Percentiles rank a stretch among this genome's conserved stretches.
phyloP scores from a whole-genome alignment of 768 basidiomycete genomes.

The Mycena vulgaris region DNA sequence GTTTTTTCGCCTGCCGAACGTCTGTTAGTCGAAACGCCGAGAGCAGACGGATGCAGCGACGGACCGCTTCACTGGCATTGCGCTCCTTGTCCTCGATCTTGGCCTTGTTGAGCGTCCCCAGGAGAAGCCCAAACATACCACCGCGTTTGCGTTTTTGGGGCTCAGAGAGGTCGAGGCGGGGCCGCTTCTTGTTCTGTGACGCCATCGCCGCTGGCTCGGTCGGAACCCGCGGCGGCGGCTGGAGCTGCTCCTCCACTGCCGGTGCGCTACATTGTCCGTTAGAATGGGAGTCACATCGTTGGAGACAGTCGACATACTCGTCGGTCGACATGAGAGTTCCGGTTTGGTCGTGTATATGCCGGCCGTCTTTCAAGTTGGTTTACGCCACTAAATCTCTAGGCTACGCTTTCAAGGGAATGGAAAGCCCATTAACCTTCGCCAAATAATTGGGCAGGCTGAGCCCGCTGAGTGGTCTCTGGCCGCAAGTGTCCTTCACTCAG shows the following conservation, averaged over 20 bases:
- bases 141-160: slow-evolving; percentile 83
- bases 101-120: slow-evolving; percentile 90
- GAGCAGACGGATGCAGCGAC: slow-evolving; percentile 34
- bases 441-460: too few relatives aligned
- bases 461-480: too few relatives aligned
- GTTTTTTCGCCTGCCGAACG: slow-evolving; percentile 80
- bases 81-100: slow-evolving; percentile 90
- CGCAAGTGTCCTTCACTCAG: too few relatives aligned
- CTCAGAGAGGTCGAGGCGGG: slow-evolving; percentile 77
- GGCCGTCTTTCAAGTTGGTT: too few relatives aligned
- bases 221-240: slow-evolving; percentile 41
- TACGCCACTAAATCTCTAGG: too few relatives aligned
- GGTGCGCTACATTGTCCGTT: slow-evolving; percentile 42
- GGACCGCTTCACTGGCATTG: slow-evolving; percentile 87
- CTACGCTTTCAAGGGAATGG: too few relatives aligned
- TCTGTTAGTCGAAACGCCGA: slow-evolving; percentile 10
- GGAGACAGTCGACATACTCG: slow-evolving; percentile 58
- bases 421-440: too few relatives aligned
- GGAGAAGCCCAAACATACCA: slow-evolving; percentile 87
- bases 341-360: background rate
- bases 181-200: slow-evolving; percentile 71
- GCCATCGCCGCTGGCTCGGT: slow-evolving; percentile 64
- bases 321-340: slow-evolving; percentile 62
- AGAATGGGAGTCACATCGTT: background rate
- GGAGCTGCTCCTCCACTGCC: slow-evolving; percentile 54